phyloP scores from a whole-genome alignment of 2,329 filamentous ascomycete species.

The Stagonosporopsis vannaccii region DNA sequence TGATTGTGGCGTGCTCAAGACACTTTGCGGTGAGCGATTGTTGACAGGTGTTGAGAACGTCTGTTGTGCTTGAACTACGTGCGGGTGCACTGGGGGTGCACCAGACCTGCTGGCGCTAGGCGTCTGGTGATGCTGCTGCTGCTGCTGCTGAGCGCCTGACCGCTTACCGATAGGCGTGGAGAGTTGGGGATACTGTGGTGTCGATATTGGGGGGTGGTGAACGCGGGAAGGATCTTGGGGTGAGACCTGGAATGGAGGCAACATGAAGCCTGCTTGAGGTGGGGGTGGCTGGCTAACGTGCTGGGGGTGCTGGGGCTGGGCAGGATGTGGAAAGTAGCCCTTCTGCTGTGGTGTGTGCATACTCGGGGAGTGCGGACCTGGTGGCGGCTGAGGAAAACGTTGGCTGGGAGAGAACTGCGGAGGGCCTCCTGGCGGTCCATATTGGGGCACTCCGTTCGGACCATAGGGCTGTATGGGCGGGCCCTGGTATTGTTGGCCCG shows the following conservation, averaged over 20 bases:
- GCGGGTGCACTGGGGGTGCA: constrained; percentile 32
- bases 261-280: constrained; percentile 55
- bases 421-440: constrained; percentile 37
- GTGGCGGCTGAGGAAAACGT: constrained; percentile 34
- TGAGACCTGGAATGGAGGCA: constrained; percentile 57
- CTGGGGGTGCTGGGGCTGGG: constrained; percentile 42
- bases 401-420: constrained; percentile 44
- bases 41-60: constrained; percentile 38
- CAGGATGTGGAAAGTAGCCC: constrained; percentile 41
- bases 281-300: constrained; percentile 46
- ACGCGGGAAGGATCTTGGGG: constrained; percentile 53
- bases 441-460: constrained; percentile 35
- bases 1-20: constrained; percentile 37
- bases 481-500: constrained; percentile 44
- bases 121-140: constrained; percentile 22
- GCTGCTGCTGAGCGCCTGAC: constrained; percentile 6
- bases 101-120: constrained; percentile 25
- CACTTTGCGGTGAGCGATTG: constrained; percentile 36
- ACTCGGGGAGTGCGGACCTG: constrained; percentile 43
- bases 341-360: constrained; percentile 42
- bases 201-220: constrained; percentile 41
- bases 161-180: constrained; percentile 38
- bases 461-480: constrained; percentile 35
- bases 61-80: constrained; percentile 33
- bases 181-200: constrained; percentile 36